Evolutionary conservation across 441 rosid species (phyloP), one percentile per base, ranked within the genome.

Genomic region (Lepidium campestre): DNA sequence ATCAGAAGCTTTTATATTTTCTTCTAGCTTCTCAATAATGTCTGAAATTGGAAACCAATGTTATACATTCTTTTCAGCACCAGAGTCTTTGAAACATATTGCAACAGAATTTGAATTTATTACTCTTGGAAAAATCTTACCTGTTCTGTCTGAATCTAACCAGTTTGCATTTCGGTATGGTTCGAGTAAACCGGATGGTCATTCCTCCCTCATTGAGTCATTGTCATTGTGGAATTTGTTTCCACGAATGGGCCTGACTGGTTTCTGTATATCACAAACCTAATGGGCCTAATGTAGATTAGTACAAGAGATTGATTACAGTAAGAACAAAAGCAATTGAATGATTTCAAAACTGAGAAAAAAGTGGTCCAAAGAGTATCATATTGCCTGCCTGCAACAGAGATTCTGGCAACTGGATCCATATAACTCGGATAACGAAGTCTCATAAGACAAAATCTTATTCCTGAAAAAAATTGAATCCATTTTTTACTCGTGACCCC

Each of bases 401-500:
- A 65, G 76, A 72, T 72, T 52, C 62, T 72, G 62, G 62, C 72
- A 65, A 65, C 57, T 66, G 76, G 67, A 73, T 72, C 57, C 76
- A 66, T 59, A 66, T 66, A 65, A 72, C 62, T 73, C 64, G 7
- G 77, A 73, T 53, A 73, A 73, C 72, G 77, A 73, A 73, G 68
- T 67, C 72, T 73, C 77, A 53, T 73, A 52, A 44, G 56, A 59
- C 72, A 73, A 73, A 72, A 73, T 66, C 72, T 52, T 42, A 58
- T 42, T 52, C 71, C 61, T 63, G 22, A 52, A 18, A 52, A 18
- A 37, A 64, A 53, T 54, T 39, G 50, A 40, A 54, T 59, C 45
- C 42, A 34, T 53, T 72, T 47, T 65, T 41, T 2, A 42, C 67
- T 65, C 65, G 68, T 73, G 77, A 73, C 72, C 72, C 67, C 72